phyloP scores from a whole-genome alignment of 2,329 filamentous ascomycete species.

The Intubia oerlemansii region DNA sequence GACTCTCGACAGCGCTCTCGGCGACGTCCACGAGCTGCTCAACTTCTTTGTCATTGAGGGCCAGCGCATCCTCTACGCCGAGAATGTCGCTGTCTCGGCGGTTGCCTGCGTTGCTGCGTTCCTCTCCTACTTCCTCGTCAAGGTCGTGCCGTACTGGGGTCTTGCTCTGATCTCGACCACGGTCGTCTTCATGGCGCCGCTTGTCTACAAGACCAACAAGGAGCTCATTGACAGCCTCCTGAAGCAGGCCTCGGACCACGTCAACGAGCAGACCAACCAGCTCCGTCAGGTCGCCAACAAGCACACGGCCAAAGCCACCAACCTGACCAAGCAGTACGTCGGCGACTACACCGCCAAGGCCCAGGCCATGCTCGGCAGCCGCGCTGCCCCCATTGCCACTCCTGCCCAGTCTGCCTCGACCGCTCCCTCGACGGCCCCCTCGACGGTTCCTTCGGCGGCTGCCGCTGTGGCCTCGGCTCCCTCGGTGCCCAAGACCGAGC shows the following conservation, averaged over 20 bases:
- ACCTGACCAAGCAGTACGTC: conserved; percentile 45
- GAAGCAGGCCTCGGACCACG: conserved; percentile 31
- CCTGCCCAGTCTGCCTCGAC: conserved; percentile 12
- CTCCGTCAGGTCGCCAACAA: conserved; percentile 38
- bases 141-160: conserved; percentile 50
- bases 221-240: conserved; percentile 46
- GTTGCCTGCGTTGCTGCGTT: conserved; percentile 38
- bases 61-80: conserved; percentile 45
- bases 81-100: conserved; percentile 39
- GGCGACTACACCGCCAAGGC: conserved; percentile 48
- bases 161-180: conserved; percentile 38
- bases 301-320: conserved; percentile 40
- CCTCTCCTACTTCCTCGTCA: conserved; percentile 45
- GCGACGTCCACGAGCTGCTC: conserved; percentile 44
- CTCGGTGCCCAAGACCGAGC: conserved; percentile 6
- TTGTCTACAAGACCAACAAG: conserved; percentile 33
- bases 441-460: neutral
- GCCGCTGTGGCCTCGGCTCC: conserved; percentile 5
- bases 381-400: conserved; percentile 20
- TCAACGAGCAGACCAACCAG: conserved; percentile 41
- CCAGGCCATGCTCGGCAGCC: conserved; percentile 36
- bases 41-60: conserved; percentile 54
- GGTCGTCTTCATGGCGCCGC: conserved; percentile 36
- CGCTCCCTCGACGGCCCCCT: neutral
- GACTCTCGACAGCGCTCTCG: conserved; percentile 36